Percentiles rank a stretch among this genome's conserved stretches.
Conservation (phyloP, 345 rosid species). For the Boechera divaricarpa region DNA sequence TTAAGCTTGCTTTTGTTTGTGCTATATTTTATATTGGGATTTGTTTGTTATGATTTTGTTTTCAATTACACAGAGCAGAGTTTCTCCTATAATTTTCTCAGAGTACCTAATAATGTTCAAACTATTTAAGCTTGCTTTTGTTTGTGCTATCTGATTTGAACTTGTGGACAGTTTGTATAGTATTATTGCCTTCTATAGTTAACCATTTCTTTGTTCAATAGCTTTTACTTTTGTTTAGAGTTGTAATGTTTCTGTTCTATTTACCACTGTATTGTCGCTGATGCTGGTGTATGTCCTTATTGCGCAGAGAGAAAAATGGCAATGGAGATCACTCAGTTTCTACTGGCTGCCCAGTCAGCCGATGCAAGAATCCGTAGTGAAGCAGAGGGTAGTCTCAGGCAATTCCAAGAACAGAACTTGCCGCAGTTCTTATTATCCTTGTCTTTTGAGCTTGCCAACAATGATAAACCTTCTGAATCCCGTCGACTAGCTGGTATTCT, state of each 20-base stretch:
- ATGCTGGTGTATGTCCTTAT: constrained; percentile 9
- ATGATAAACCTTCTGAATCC: constrained; percentile 77
- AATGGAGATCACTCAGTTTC: constrained; percentile 81
- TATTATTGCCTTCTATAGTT: not conserved
- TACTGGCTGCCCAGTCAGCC: constrained; percentile 82
- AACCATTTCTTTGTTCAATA: not conserved
- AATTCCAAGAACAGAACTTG: constrained; percentile 84
- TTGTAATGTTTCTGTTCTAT: not conserved
- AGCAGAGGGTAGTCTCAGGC: constrained; percentile 75
- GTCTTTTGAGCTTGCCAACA: constrained; percentile 82
- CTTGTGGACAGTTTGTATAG: not conserved
- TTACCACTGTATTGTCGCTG: not conserved
- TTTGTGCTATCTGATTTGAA: not conserved
- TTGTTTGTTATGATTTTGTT: not conserved
- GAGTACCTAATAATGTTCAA: not conserved
- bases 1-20: not conserved
- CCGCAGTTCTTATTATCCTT: constrained; percentile 73
- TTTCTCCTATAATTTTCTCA: not conserved
- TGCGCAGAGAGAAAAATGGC: constrained; percentile 64
- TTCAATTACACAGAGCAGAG: not conserved
- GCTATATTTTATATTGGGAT: not conserved
- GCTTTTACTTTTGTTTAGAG: not conserved
- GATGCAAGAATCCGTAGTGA: constrained; percentile 76
- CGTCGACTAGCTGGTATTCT: constrained; percentile 91
- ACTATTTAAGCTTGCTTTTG: constrained; percentile 1